Base-by-base conservation (phyloP, 129 eudicot species). In the Centella asiatica region DNA sequence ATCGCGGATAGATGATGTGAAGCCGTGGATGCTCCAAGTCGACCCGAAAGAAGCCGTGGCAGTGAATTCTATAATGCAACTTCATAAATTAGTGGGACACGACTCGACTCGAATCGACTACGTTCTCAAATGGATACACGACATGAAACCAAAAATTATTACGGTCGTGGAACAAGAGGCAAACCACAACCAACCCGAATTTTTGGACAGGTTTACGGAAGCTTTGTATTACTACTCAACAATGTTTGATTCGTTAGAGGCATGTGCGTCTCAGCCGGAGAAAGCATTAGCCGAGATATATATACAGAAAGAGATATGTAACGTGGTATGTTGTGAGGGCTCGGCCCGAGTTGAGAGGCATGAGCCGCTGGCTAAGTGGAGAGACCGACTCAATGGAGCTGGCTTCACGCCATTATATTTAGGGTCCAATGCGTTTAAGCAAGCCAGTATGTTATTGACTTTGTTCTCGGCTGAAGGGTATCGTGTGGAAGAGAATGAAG, bases 121-220 rank as follows among this genome's bases (percentile, higher is more conserved):
- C 37, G 84, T 83, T 20, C 78, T 85, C 20, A 68, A 66, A 4
- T 79, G 83, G 82, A 84, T 85, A 13, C 72, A 58, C 0, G 67
- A 60, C 9, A 25, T 89, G 67, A 74, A 80, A 53, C 97, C 97
- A 5, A 78, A 75, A 62, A 78, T 89, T 49, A 25, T 89, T 14
- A 83, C 88, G 26, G 78, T 89, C 6, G 95, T 83, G 22, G 97
- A 89, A 68, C 97, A 89, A 39, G 97, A 89, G 40, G 80, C 95
- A 1, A 74, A 85, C 61, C 97, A 85, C 68, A 89, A 89, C 67
- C 80, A 80, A 42, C 56, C 76, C 0, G 80, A 61, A 47, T 89
- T 89, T 67, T 62, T 86, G 68, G 72, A 73, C 27, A 75, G 89
- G 31, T 89, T 89, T 47, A 85, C 80, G 0, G 97, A 89, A 56